Evolutionary conservation across 2,329 filamentous ascomycete genomes (phyloP), one percentile per base, ranked within the genome.

Genomic region (Neonectria sp.): DNA sequence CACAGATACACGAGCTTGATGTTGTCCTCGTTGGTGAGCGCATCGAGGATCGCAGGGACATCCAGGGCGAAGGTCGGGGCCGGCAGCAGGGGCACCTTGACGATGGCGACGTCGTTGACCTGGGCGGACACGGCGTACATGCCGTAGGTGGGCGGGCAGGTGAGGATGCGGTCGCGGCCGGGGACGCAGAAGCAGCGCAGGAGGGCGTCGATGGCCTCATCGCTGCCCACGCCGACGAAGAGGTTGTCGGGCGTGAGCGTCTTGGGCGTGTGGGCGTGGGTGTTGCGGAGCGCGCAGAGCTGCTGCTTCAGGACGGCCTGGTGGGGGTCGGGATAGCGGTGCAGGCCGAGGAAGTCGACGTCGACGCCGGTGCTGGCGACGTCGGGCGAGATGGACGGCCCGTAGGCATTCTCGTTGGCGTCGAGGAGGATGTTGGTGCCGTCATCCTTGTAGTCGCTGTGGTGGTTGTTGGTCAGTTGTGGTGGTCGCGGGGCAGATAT

Each of bases 91-190:
- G 95, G 95, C n/a, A 98, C 91, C 79, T 93, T 94, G 73, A 97
- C 92, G 29, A 98, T 89, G 52, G 88, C 88, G 24, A 99, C 87
- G 78, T 98, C 96, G 84, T 99, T 99, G 73, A 98, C 92, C 79
- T 97, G 93, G 1, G 96, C 96, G 7, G 94, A 97, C 21, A 99
- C 96, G 53, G 90, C 86, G 85, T 99, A 99, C 96, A 99, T 99
- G 83, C 96, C 96, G 80, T 99, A 99, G 1, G 96, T 99, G 1
- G 96, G 96, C 21, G 96, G 96, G 78, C 95, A 98, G 48, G 94
- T 95, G 40, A 99, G 88, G 78, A 99, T 97, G 78, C 93, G 94
- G 82, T 99, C 96, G 72, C 87, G 88, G 52, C 92, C 94, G 1
- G 96, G 96, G 2, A 90, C 85, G 83, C 96, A 99, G 85, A 99